phyloP scores from a whole-genome alignment of 2,329 filamentous ascomycete genomes.

The Zasmidium angulare region DNA sequence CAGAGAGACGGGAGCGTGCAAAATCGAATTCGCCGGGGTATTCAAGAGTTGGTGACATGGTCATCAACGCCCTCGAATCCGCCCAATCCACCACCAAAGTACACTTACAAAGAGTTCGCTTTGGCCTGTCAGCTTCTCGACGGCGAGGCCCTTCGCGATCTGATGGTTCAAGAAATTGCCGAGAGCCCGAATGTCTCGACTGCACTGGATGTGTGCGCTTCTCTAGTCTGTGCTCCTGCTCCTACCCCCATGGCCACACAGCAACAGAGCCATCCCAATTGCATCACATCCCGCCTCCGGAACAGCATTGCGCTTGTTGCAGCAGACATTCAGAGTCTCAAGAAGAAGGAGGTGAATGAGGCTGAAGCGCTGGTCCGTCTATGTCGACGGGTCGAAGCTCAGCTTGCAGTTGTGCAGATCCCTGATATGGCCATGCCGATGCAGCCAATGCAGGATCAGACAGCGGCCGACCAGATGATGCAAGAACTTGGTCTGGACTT shows the following conservation, averaged over 20 bases:
- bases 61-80: slow-evolving; percentile 44
- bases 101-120: slow-evolving; percentile 71
- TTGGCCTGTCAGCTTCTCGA: slow-evolving; percentile 62
- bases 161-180: slow-evolving; percentile 68
- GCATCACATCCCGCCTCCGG: slow-evolving; percentile 37
- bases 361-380: slow-evolving; percentile 47
- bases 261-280: slow-evolving; percentile 31
- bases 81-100: slow-evolving; percentile 59
- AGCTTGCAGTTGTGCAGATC: slow-evolving; percentile 62
- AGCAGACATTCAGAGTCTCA: slow-evolving; percentile 50
- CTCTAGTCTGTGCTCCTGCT: slow-evolving; percentile 66
- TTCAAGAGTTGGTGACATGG: slow-evolving; percentile 68
- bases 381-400: slow-evolving; percentile 32
- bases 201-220: slow-evolving; percentile 67
- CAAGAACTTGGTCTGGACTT: slow-evolving; percentile 34
- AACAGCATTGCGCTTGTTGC: slow-evolving; percentile 51
- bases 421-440: slow-evolving; percentile 28
- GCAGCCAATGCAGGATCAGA: slow-evolving; percentile 21
- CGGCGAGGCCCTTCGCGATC: slow-evolving; percentile 58
- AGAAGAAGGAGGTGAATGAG: slow-evolving; percentile 59
- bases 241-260: slow-evolving; percentile 31
- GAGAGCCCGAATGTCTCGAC: slow-evolving; percentile 60
- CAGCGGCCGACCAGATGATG: slow-evolving; percentile 33
- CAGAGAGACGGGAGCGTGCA: slow-evolving; percentile 52
- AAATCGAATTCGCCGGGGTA: slow-evolving; percentile 58